Evolutionary conservation across 2,329 filamentous ascomycete species (phyloP).

Genomic region (Alternaria triticina): DNA sequence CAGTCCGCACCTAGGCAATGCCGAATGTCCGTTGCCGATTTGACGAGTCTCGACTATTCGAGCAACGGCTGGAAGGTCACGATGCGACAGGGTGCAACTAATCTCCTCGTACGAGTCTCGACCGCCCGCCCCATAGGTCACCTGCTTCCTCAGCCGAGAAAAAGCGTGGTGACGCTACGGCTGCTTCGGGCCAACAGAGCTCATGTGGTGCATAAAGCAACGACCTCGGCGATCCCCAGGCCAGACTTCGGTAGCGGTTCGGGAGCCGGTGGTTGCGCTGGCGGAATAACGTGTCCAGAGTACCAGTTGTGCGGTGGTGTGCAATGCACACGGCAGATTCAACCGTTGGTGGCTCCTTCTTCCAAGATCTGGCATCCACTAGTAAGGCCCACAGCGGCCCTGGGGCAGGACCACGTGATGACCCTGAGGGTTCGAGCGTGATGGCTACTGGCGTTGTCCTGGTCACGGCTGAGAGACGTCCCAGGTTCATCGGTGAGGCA

Average conservation of each 20-base stretch:
- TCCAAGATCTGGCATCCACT: not conserved
- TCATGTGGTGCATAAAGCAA: constrained; percentile 26
- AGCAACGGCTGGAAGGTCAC: not conserved
- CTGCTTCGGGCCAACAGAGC: constrained; percentile 9
- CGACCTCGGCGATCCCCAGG: constrained; percentile 9
- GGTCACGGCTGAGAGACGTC: not conserved
- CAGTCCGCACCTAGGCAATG: not conserved
- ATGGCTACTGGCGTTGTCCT: not conserved
- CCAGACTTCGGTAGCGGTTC: constrained; percentile 8
- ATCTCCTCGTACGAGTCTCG: constrained; percentile 20
- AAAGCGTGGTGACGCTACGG: constrained; percentile 18
- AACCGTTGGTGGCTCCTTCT: not conserved
- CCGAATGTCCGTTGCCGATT: not conserved
- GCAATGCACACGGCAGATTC: not conserved
- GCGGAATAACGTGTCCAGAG: not conserved
- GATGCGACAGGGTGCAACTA: not conserved
- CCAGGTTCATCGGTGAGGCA: not conserved
- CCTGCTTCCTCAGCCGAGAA: constrained; percentile 18
- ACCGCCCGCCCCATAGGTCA: constrained; percentile 17
- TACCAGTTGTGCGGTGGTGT: not conserved
- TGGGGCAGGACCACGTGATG: not conserved
- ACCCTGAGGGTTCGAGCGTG: not conserved
- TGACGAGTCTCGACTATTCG: not conserved
- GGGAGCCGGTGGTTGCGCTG: not conserved
- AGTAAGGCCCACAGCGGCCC: not conserved